Base-by-base conservation (phyloP, 352 stramenopile species). In the Globisporangium mamillatum region DNA sequence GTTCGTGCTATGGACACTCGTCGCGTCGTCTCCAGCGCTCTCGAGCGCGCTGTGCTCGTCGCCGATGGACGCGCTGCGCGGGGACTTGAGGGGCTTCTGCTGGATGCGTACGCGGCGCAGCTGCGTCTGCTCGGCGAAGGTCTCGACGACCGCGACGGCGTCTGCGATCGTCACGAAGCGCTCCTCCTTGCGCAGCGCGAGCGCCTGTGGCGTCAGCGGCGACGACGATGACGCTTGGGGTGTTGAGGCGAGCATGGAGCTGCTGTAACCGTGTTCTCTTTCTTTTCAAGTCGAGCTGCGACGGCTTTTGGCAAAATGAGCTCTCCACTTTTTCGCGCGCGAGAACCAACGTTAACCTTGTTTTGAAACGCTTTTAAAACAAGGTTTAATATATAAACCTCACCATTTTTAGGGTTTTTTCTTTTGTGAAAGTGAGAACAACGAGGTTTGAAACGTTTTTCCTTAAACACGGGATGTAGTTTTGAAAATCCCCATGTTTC, bases 131-230 rank as follows among this genome's bases (percentile, higher is more conserved):
- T 78, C 74, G 1, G 81, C 81, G 62, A 89, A 90, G 16, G 75
- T 74, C 70, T 90, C 77, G 65, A 92, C 73, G 20, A 81, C 80
- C 2, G 81, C 81, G 41, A 92, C 72, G 32, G 84, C 84, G 61
- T 89, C 84, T 4, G 82, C 72, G 70, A 92, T 79, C 66, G 79
- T 88, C 29, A 75, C 72, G 69, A 78, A 92, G 57, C 84, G 83
- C 65, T 85, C 72, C 54, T 89, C 79, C 73, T 90, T 92, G 41
- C 80, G 75, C 68, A 88, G 69, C 70, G 54, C 54, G 24, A 34
- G 53, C 25, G 24, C 48, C 46, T 34, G 62, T 44, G 63, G 27
- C 24, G 29, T n/a, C 24, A n/a, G 52, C 20, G 24, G 18, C 29
- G 29, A 32, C 29, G 29, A 27, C 22, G 27, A 20, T 34, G 36